phyloP scores from a whole-genome alignment of 2,329 filamentous ascomycete genomes.

The Hypoxylon sp. region DNA sequence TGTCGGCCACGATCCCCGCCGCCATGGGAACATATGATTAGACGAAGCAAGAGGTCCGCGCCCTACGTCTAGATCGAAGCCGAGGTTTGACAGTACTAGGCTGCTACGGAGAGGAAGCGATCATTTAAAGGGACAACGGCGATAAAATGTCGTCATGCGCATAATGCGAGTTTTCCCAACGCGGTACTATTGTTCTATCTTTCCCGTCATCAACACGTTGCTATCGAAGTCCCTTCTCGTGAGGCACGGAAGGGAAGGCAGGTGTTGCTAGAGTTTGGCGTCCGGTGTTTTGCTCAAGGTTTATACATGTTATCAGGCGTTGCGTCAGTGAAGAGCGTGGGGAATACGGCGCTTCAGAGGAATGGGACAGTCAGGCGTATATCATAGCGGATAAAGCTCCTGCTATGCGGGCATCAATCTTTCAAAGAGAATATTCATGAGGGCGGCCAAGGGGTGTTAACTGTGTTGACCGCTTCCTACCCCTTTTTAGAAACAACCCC shows the following conservation, averaged over 20 bases:
- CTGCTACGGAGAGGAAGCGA: conserved; percentile 16
- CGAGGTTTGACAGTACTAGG: conserved; percentile 3
- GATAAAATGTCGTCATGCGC: not conserved
- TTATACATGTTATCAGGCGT: conserved; percentile 19
- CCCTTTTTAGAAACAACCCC: not conserved
- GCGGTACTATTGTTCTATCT: not conserved
- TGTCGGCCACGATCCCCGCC: conserved; percentile 49
- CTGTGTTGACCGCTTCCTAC: not conserved
- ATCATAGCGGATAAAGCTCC: not conserved
- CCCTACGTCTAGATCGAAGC: conserved; percentile 43
- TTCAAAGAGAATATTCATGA: not conserved
- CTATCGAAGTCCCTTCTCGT: conserved; percentile 6
- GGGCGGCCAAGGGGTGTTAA: not conserved
- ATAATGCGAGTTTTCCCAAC: not conserved
- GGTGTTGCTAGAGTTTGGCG: conserved; percentile 17
- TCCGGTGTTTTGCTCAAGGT: conserved; percentile 27
- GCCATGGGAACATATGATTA: conserved; percentile 51
- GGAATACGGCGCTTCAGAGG: conserved; percentile 6
- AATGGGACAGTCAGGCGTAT: not conserved
- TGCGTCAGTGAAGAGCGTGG: conserved; percentile 1
- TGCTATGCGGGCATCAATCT: not conserved
- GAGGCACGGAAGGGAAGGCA: conserved; percentile 1
- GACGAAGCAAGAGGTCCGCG: conserved; percentile 45
- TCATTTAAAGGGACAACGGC: not conserved
- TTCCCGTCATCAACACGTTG: not conserved